Percentiles rank a stretch among this genome's conserved stretches.
Conservation (phyloP, 2,329 filamentous ascomycete genomes). For the Botrytis tulipae region DNA sequence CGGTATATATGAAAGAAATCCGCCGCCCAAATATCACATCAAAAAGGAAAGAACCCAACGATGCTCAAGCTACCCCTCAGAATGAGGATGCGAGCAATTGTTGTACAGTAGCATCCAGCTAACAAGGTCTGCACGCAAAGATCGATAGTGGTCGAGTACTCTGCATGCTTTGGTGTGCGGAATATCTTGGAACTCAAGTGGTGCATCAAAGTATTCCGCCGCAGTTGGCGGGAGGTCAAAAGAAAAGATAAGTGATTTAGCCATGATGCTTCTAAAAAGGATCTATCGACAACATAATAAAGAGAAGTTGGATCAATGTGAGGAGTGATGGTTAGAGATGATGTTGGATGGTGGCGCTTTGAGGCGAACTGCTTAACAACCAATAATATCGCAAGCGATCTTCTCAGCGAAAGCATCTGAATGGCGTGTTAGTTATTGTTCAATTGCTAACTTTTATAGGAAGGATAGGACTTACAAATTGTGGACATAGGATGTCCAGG, state of each 20-base stretch:
- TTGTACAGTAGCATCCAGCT: not conserved
- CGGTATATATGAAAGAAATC: not conserved
- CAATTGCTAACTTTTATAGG: not conserved
- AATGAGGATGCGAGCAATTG: slow-evolving; percentile 9
- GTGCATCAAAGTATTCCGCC: slow-evolving; percentile 7
- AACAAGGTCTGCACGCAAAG: not conserved
- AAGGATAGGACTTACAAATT: slow-evolving; percentile 38
- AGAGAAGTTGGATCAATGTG: not conserved
- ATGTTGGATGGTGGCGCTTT: not conserved
- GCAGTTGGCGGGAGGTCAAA: not conserved
- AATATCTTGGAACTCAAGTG: slow-evolving; percentile 10
- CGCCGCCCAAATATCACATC: not conserved
- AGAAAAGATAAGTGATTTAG: not conserved
- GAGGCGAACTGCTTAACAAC: not conserved
- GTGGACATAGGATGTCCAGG: slow-evolving; percentile 45
- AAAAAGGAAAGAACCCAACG: not conserved
- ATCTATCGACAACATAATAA: not conserved
- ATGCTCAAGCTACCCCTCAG: slow-evolving; percentile 11
- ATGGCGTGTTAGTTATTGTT: not conserved
- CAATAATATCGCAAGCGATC: slow-evolving; percentile 36
- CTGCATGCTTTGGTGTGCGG: not conserved
- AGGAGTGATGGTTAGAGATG: not conserved
- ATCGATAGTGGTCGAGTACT: not conserved
- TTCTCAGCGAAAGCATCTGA: slow-evolving; percentile 46
- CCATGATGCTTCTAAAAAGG: not conserved